These are phyloP conservation scores for Cyberlindnera euphorbiae DNA, from an alignment of 805 yeast species.

Conservation along the genomic window DNA sequence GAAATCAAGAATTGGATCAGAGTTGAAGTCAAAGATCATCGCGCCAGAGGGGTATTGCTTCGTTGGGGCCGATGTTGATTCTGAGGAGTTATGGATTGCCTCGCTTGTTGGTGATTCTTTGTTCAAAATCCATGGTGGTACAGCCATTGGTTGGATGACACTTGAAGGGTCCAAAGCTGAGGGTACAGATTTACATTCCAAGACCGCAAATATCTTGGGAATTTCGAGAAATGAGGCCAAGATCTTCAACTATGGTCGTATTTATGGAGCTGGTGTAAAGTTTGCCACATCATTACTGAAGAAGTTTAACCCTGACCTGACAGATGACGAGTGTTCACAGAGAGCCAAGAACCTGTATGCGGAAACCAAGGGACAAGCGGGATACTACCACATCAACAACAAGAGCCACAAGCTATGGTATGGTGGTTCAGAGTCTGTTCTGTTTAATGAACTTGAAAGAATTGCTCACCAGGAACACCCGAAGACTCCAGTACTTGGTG, in stretches of 20 bases:
- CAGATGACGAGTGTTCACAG: constrained; percentile 59
- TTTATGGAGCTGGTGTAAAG: constrained; percentile 94
- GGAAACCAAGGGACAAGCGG: constrained; percentile 73
- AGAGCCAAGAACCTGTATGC: constrained; percentile 67
- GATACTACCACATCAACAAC: constrained; percentile 22
- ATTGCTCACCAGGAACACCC: constrained; percentile 82
- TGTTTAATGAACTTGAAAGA: constrained; percentile 83
- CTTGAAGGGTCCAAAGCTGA: constrained; percentile 89
- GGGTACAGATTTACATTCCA: constrained; percentile 93
- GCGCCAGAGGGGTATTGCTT: constrained; percentile 89
- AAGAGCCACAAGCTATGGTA: constrained; percentile 47
- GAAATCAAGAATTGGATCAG: constrained; percentile 81
- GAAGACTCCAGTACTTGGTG: constrained; percentile 86
- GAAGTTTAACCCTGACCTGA: constrained; percentile 69
- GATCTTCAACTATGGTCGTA: constrained; percentile 92
- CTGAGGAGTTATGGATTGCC: constrained; percentile 98
- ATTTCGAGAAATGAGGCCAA: constrained; percentile 91
- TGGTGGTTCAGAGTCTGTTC: constrained; percentile 92
- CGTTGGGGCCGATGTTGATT: constrained; percentile 98
- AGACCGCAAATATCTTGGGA: constrained; percentile 85
- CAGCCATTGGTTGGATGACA: constrained; percentile 99
- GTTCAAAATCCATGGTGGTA: constrained; percentile 87
- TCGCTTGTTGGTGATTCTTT: constrained; percentile 89
- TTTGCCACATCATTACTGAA: constrained; percentile 83
- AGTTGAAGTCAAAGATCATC: constrained; percentile 75